Base-by-base conservation (phyloP, 495 filamentous ascomycete species). In the Trichoderma erinaceum region DNA sequence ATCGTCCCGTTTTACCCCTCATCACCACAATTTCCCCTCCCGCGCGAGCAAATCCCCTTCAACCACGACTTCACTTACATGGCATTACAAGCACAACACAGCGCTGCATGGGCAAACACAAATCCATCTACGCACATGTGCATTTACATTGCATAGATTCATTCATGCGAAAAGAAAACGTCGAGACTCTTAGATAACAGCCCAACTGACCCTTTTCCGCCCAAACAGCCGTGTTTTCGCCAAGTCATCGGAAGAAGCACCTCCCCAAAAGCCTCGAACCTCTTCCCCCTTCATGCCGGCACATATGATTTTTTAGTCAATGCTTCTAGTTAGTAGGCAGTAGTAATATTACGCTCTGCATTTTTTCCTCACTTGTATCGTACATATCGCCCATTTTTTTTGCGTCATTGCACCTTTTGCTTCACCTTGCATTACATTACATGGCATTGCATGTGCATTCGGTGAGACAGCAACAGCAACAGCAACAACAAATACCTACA, bases 31-130 rank as follows among this genome's bases (percentile, higher is more conserved):
- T 18, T 16, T 10, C 21, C 25, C 56, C 25, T 23, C 56, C 56
- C 27, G 4, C 23, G 25, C 56, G 56, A 61, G 56, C 56, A 61
- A 61, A 61, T 61, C 56, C 56, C 23, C 56, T 61, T 61, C 23
- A 13, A 61, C 56, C 56, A 61, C 56, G 56, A 29, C 29, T 5
- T 29, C 56, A 61, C 56, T 27, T 61, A 61, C 56, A 61, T 61
- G 35, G 35, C 35, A 38, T 38, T 38, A 10, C 35, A 38, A 38
- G 35, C 35, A 38, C 35, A 38, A 4, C 29, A 29, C 29, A 29
- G 35, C 35, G 35, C 35, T 38, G 35, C 35, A 38, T 38, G 35
- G 4, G 29, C 1, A 2, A 38, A 38, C 35, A 38, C 35, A 38
- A 3, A 61, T 25, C 23, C 27, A 61, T 61, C 11, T 10, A 61